Percentiles rank a stretch among this genome's conserved stretches.
Conservation (phyloP, 164 flowering plant genomes). For the Buxus sempervirens region DNA sequence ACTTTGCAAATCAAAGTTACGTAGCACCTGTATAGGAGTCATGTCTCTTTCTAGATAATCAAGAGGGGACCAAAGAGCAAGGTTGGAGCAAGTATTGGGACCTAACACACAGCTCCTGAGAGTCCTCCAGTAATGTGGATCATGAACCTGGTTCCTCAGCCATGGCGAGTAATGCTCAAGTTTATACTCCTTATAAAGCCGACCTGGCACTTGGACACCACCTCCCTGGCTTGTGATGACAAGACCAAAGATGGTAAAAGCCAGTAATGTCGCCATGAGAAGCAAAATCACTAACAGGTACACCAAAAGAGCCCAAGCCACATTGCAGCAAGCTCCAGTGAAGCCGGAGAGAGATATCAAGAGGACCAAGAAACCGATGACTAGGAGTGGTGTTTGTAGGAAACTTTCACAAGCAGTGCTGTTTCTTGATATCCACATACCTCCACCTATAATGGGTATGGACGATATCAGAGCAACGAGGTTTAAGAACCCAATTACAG, state of each 20-base stretch:
- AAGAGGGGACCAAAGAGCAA: conserved; percentile 71
- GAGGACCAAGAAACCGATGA: conserved; percentile 71
- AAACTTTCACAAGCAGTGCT: conserved; percentile 76
- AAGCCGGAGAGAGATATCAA: conserved; percentile 83
- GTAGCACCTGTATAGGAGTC: conserved; percentile 80
- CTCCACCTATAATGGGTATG: conserved; percentile 91
- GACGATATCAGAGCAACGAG: conserved; percentile 82
- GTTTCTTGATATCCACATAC: conserved; percentile 80
- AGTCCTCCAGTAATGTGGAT: conserved; percentile 58
- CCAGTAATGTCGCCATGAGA: conserved; percentile 55
- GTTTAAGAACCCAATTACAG: conserved; percentile 85
- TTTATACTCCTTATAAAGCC: conserved; percentile 67
- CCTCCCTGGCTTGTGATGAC: conserved; percentile 72
- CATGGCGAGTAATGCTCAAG: conserved; percentile 68
- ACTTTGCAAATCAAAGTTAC: background rate
- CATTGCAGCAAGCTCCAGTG: conserved; percentile 87
- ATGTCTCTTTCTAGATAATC: conserved; percentile 70
- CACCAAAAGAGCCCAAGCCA: conserved; percentile 85
- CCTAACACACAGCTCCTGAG: conserved; percentile 70
- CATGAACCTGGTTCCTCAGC: conserved; percentile 54
- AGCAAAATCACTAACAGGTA: conserved; percentile 73
- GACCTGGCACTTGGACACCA: conserved; percentile 56
- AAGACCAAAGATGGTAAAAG: conserved; percentile 73
- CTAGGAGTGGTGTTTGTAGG: conserved; percentile 81
- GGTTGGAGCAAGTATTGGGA: conserved; percentile 69